Base-by-base conservation (phyloP, 2,329 filamentous ascomycete genomes). In the Fonsecaea nubica region DNA sequence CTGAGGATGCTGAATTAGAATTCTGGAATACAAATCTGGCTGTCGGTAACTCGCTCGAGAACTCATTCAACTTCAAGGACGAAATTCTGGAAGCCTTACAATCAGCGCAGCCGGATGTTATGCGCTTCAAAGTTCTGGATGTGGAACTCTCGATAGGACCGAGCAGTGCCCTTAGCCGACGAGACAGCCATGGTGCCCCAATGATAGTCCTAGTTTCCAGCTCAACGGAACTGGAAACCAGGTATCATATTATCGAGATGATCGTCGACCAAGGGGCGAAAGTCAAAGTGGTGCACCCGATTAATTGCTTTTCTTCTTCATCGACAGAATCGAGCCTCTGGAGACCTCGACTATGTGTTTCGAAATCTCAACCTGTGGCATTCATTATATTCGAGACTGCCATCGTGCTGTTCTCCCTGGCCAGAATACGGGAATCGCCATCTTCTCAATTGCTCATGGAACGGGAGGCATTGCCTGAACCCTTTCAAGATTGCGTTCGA, bases 21-120 rank as follows among this genome's bases (percentile, higher is more conserved):
- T 85, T 90, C 7, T 99, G 95, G 95, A 91, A 90, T 75, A 85
- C 97, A 52, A 92, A 94, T 74, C 92, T 94, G 77, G 92, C 91
- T 67, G 93, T 93, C 38, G 92, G 93, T 71, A 89, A 93, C 75
- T 88, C 91, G 52, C 84, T 92, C 56, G 86, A 90, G 55, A 85
- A 86, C 32, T 92, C 94, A 68, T 83, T 89, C 25, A 91, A 96
- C 76, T 82, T 89, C 64, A 87, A 88, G 63, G 87, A 89, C 25
- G 79, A 85, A 3, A 83, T 97, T 40, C 76, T 89, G 15, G 79
- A 83, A 10, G 84, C 85, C 53, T 80, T 84, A 0, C 77, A 82
- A 53, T 78, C 81, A 58, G 81, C 80, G 36, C 78, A 82, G 13
- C 80, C 86, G 18, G 84, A 69, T 21, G 38, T 52, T 10, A 53